Evolutionary conservation across 2,329 filamentous ascomycete species (phyloP), one percentile per base, ranked within the genome.

Genomic region (Xylaria sp.): DNA sequence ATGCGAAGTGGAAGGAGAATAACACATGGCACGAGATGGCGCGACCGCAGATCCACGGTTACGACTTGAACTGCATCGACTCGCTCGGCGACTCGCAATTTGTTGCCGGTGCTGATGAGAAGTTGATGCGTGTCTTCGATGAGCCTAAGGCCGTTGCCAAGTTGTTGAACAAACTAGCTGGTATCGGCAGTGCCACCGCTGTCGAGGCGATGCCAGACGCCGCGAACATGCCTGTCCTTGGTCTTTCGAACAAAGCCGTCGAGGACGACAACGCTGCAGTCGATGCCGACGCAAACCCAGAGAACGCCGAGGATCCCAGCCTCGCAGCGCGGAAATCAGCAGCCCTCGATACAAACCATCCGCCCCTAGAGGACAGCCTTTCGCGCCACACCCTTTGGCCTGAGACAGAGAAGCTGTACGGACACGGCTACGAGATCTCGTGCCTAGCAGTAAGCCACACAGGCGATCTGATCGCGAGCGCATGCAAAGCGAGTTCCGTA

Each of bases 381-480:
- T 89, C 92, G 23, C 86, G 92, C 7, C 87, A 95, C 73, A 96
- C 94, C 0, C 84, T 99, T 37, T 99, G 92, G 92, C 94, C 94
- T 2, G 94, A 99, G 72, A 85, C 85, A 5, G 94, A 99, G 74
- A 99, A 99, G 77, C 83, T 99, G 1, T 99, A 99, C 75, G 94
- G 94, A 1, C 94, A 99, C 75, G 94, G 94, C 35, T 97, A 97
- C 75, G 94, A 99, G 74, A 93, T 99, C 54, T 96, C 91, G 1
- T 89, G 91, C 44, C 84, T 96, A 13, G 90, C 92, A 9, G 83
- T 88, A 6, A 91, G 86, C 69, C 83, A 90, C 69, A 86, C 92
- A 67, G 88, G 89, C 10, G 78, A 75, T 2, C 74, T 97, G 19
- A 82, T 99, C 11, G 94, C 94, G 37, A 97, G 92, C 56, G 92